Conservation (phyloP, 441 rosid species). For the Croton setiger region DNA sequence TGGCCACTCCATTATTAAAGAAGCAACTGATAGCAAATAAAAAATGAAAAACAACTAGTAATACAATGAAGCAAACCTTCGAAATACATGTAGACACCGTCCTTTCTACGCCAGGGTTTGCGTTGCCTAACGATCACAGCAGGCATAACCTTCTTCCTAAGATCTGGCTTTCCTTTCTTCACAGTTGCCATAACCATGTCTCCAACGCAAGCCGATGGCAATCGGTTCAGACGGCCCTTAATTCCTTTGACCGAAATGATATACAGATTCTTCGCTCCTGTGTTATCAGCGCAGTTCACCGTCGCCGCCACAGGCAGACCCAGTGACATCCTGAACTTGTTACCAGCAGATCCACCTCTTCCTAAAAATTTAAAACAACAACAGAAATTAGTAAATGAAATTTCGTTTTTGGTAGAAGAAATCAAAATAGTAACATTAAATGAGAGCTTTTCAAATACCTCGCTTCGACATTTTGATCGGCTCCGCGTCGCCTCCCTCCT, state of each 20-base stretch:
- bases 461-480: constrained; percentile 68
- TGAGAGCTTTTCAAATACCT: constrained; percentile 28
- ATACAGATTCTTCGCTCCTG: constrained; percentile 83
- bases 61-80: constrained; percentile 41
- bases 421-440: background rate
- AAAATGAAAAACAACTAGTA: background rate
- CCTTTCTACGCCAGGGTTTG: constrained; percentile 89
- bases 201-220: constrained; percentile 73
- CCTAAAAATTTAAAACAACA: constrained; percentile 29
- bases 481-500: background rate
- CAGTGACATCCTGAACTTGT: constrained; percentile 91
- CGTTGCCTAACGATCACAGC: constrained; percentile 77
- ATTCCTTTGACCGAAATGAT: constrained; percentile 79
- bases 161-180: constrained; percentile 73
- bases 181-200: constrained; percentile 91
- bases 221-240: constrained; percentile 64
- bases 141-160: constrained; percentile 71
- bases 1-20: constrained; percentile 21
- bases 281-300: constrained; percentile 87
- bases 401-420: background rate
- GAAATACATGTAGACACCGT: constrained; percentile 82
- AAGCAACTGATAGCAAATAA: constrained; percentile 25
- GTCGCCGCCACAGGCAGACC: constrained; percentile 95
- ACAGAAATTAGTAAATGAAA: background rate
- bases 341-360: constrained; percentile 81